Base-by-base conservation (phyloP, 163 green algal species). In the Scenedesmus sp. region DNA sequence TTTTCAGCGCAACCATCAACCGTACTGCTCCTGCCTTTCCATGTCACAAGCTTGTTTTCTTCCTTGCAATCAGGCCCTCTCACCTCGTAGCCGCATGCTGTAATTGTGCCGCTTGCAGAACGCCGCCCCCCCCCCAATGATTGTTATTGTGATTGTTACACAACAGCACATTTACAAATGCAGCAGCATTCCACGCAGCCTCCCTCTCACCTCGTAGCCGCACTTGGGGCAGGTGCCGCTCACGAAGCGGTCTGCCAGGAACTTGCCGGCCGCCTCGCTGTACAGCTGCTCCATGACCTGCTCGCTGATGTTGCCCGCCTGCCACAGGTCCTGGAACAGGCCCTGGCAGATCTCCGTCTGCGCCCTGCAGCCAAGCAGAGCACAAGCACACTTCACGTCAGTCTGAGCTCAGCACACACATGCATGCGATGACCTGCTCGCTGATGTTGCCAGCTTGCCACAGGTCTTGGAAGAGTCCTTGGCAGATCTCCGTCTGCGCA, bases 231-330 rank as follows among this genome's bases (percentile, higher is more conserved):
- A 99, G 15, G 96, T 99, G 57, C 98, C 98, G 5, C 92, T 91
- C 12, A 99, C 98, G 90, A 99, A 99, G 13, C 98, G 96, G 94
- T 99, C 98, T 2, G 98, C 98, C 93, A 99, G 95, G 94, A 99
- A 99, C 95, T 99, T 99, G 26, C 95, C 95, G 23, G 97, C 94
- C 23, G 97, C 96, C 92, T 96, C 96, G 84, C 92, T 97, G 94
- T 97, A 99, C 57, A 99, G 97, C 96, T 99, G 98, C 94, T 99
- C 96, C 91, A 98, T 98, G 62, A 92, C 96, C 84, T 93, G 90
- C 84, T 93, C 90, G 56, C 46, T 82, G 34, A 89, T 86, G 74
- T 93, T 93, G 90, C 94, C 93, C 18, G 86, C 55, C 55, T 93
- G 84, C 60, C 96, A 86, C 74, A 99, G 94, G n/a, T 93, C 87